Evolutionary conservation across 768 basidiomycete genomes (phyloP), one percentile per base, ranked within the genome.

Genomic region (Lyophyllum decastes): DNA sequence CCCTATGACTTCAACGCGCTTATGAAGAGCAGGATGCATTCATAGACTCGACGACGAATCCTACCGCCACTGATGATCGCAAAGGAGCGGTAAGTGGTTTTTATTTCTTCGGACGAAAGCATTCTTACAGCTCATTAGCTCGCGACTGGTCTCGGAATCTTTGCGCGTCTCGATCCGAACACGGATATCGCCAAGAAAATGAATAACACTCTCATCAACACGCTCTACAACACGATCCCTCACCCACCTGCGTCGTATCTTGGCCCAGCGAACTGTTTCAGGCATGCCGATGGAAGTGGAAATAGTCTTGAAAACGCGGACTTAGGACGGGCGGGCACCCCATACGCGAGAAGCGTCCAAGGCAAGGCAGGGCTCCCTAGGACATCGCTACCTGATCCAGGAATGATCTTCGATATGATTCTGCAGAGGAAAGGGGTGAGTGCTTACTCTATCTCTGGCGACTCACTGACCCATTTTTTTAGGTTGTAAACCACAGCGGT

Each of bases 191-290:
- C 61, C n/a, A 63, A 61, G 58, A 55, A 64, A 26, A 49, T 68
- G 34, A 63, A 62, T 24, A 65, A 67, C 47, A 63, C 61, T 10
- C 65, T 62, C 2, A 63, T 79, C 59, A 76, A 75, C 73, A 57
- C 80, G 63, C 72, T 77, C 7, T 82, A 84, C 66, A 84, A 85
- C 66, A 79, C 88, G n/a, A 77, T 85, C 22, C 87, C 86, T 41
- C 86, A 87, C 19, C 70, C 72, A 26, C 72, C 72, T 2, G 72
- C 69, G 16, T 65, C 75, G 0, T 70, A 66, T 43, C 62, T 75
- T 43, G 78, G 79, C 2, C 69, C 68, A 24, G 54, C 62, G 2
- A 58, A 72, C 55, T 55, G 70, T 46, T 82, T 72, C 67, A 74
- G 81, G 17, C 64, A 70, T 8, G 80, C 82, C 0, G 81, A 84